Evolutionary conservation across 1,284 basidiomycete species (phyloP).

Genomic region (Ceratobasidium sp.): DNA sequence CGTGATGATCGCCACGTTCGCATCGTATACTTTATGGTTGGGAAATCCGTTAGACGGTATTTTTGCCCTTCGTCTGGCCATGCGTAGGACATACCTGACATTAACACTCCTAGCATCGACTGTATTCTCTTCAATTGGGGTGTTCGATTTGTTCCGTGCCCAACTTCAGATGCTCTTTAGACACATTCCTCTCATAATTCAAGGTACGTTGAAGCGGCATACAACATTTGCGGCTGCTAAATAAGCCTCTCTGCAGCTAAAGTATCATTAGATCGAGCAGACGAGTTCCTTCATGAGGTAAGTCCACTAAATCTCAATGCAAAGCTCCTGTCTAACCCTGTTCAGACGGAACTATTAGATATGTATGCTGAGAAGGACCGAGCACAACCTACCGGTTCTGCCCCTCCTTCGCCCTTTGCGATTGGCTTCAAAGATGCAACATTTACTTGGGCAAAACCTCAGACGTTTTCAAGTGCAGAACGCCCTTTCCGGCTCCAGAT

Average conservation of each 20-base stretch:
- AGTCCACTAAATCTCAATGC: not conserved
- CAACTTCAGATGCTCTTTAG: constrained; percentile 1
- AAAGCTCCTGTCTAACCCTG: not conserved
- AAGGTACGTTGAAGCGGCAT: not conserved
- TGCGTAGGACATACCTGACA: too few species aligned
- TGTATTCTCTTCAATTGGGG: constrained; percentile 44
- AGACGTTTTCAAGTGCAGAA: constrained; percentile 46
- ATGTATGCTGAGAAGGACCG: constrained; percentile 54
- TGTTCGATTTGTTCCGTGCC: constrained; percentile 40
- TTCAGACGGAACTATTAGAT: constrained; percentile 66
- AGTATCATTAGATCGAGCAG: constrained; percentile 36
- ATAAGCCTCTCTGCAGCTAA: too few species aligned
- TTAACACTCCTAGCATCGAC: constrained; percentile 27
- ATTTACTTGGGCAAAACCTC: constrained; percentile 59
- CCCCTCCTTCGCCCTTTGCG: constrained; percentile 49
- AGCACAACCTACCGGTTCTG: constrained; percentile 48
- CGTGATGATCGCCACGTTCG: constrained; percentile 6
- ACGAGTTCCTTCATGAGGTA: constrained; percentile 39
- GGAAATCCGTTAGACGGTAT: constrained; percentile 3
- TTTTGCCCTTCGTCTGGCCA: not conserved
- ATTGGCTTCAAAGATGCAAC: constrained; percentile 59
- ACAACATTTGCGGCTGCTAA: too few species aligned
- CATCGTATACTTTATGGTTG: constrained; percentile 3
- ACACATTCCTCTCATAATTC: constrained; percentile 4
- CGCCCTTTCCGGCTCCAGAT: constrained; percentile 57